Percentiles rank a stretch among this genome's conserved stretches.
Evolutionary conservation across 495 filamentous ascomycete species (phyloP).

Genomic region (Xanthoparmelia taractica): DNA sequence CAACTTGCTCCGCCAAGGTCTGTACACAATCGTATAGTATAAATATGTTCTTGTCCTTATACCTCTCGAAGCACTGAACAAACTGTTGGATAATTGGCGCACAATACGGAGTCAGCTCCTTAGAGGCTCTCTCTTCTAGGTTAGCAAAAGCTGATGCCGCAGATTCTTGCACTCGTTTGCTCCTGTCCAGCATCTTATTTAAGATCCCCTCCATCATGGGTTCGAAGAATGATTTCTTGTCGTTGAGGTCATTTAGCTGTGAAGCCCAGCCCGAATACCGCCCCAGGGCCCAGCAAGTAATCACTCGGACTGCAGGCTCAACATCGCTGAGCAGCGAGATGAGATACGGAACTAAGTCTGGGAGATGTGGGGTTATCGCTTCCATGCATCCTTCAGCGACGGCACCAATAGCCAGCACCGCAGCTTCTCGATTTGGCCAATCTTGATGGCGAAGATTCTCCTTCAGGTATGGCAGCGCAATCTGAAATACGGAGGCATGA

Average conservation of each 20-base stretch:
- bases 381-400: constrained; percentile 93
- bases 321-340: constrained; percentile 76
- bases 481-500: constrained; percentile 76
- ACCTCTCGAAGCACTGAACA: constrained; percentile 81
- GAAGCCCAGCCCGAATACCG: constrained; percentile 93
- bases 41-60: constrained; percentile 99
- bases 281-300: constrained; percentile 96
- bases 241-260: constrained; percentile 53
- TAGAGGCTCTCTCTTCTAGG: constrained; percentile 86
- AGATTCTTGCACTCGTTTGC: constrained; percentile 97
- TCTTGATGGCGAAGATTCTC: constrained; percentile 80
- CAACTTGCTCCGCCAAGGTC: constrained; percentile 88
- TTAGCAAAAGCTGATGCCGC: constrained; percentile 94
- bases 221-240: constrained; percentile 74
- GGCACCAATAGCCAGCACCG: constrained; percentile 88
- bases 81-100: constrained; percentile 87
- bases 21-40: constrained; percentile 98
- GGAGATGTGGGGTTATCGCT: constrained; percentile 82
- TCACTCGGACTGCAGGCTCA: constrained; percentile 91
- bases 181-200: constrained; percentile 86
- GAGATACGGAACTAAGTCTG: constrained; percentile 83
- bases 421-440: constrained; percentile 90
- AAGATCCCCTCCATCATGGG: constrained; percentile 98
- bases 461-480: constrained; percentile 85
- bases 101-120: constrained; percentile 72